Evolutionary conservation across 352 stramenopile species (phyloP), one percentile per base, ranked within the genome.

Genomic region (Lagenidium sp.): DNA sequence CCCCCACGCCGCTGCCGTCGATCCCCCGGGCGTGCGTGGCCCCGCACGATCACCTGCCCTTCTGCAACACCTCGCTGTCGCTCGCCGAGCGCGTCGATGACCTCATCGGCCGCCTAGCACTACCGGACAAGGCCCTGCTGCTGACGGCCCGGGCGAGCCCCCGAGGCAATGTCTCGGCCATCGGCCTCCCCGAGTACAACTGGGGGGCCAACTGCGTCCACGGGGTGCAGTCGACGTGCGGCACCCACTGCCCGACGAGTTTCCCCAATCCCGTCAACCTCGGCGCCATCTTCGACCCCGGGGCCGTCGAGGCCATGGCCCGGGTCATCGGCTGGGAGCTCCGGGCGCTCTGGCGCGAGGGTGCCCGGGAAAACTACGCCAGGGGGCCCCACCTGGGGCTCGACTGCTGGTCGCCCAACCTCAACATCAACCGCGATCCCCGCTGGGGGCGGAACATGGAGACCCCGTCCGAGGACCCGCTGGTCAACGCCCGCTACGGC

Each of bases 341-440:
- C 16, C 78, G 78, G 7, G 78, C 75, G 32, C 46, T 90, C 19
- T 88, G 78, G 78, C 70, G 87, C 15, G 75, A 90, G 54, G 78
- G 72, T 4, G 78, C 78, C 1, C 50, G 65, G 6, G 78, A 90
- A 36, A 87, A 90, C 46, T 85, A 86, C 43, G 44, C 45, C 5
- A 30, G 39, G 0, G 77, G 71, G 10, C 68, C 56, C 50, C 78
- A 94, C 36, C 54, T 88, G 16, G 90, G 89, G 1, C 63, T 98
- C 18, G 95, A 94, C 38, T 97, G 81, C 59, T 98, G 85, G 81
- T 92, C 81, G 36, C 94, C 94, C 11, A 97, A 97, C 50, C 89
- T 98, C 42, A 98, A 98, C 59, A 85, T 98, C 41, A 94, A 95
- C 39, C 64, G 93, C 50, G 91, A 98, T 67, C 91, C 93, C 28